Conservation (phyloP, 208 protist genomes). For the Acanthamoeba healyi region DNA sequence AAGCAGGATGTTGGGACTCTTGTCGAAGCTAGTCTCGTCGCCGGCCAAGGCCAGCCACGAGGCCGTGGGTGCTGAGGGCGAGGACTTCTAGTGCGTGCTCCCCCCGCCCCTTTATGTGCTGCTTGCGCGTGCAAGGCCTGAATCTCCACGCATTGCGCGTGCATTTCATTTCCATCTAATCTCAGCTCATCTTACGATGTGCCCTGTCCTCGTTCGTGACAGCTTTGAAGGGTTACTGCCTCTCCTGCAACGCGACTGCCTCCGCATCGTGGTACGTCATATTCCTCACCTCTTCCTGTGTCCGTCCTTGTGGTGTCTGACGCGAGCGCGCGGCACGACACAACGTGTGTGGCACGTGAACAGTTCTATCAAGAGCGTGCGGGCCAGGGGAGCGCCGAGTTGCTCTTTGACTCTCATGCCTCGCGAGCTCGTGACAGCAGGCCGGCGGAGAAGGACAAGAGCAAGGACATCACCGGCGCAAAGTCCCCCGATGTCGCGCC, state of each 20-base stretch:
- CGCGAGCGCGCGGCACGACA: too few relatives aligned
- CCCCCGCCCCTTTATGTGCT: too few relatives aligned
- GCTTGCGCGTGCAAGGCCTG: too few relatives aligned
- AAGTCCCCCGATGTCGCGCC: not conserved
- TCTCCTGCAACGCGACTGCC: not conserved
- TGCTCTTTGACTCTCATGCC: constrained; percentile 43
- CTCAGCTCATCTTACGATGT: not conserved
- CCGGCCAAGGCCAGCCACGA: not conserved
- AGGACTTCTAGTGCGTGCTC: constrained; percentile 2
- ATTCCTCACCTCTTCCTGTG: not conserved
- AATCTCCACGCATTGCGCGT: not conserved
- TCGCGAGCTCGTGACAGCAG: not conserved
- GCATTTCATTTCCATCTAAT: not conserved
- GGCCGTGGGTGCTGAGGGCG: not conserved
- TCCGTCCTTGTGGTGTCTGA: too few relatives aligned
- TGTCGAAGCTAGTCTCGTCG: not conserved
- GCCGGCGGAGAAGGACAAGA: not conserved
- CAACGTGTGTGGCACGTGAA: not conserved
- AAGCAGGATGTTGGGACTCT: constrained; percentile 25
- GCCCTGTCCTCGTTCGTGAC: not conserved
- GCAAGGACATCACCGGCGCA: not conserved
- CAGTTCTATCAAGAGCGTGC: constrained; percentile 45
- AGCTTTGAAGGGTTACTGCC: not conserved
- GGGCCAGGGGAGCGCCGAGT: constrained; percentile 10
- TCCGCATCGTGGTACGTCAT: not conserved